phyloP scores from a whole-genome alignment of 2,329 filamentous ascomycete genomes.

The Eurotiales sp. region DNA sequence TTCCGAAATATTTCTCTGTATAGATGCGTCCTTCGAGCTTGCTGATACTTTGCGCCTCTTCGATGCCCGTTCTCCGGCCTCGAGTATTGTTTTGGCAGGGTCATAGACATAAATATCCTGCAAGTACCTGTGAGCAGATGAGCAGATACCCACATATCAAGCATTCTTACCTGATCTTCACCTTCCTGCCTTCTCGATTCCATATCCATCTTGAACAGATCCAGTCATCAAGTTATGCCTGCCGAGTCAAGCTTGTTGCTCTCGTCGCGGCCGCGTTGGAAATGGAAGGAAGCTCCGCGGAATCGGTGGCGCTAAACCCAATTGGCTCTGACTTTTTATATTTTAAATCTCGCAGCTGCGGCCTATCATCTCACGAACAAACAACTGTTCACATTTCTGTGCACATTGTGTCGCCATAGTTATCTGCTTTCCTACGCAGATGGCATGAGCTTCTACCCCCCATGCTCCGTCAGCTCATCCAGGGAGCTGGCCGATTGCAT shows the following conservation, averaged over 20 bases:
- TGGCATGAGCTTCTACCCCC: slow-evolving; percentile 32
- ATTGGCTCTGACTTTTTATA: slow-evolving; percentile 4
- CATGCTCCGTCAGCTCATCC: slow-evolving; percentile 44
- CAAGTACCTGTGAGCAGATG: not conserved
- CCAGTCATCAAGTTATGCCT: not conserved
- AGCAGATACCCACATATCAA: not conserved
- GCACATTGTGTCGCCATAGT: too few species aligned
- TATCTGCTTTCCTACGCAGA: slow-evolving; percentile 18
- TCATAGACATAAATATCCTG: slow-evolving; percentile 63
- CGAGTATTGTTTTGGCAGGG: slow-evolving; percentile 40
- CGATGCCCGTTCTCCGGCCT: slow-evolving; percentile 42
- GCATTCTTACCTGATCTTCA: slow-evolving; percentile 7
- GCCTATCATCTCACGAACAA: not conserved
- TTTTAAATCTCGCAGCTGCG: not conserved
- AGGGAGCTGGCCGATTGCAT: slow-evolving; percentile 43
- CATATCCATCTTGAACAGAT: slow-evolving; percentile 7
- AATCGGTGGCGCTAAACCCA: slow-evolving; percentile 11
- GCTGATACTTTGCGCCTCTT: slow-evolving; percentile 58
- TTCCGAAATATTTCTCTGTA: slow-evolving; percentile 15
- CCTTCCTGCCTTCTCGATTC: not conserved
- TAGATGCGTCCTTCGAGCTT: slow-evolving; percentile 16
- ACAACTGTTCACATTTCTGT: not conserved
- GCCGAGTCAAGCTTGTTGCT: not conserved
- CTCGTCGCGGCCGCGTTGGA: slow-evolving; percentile 5
- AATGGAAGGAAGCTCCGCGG: slow-evolving; percentile 16